A percentile compares a stretch with the other conserved stretches of the same genome.
These are phyloP conservation scores for Phytophthora gonapodyides DNA, from an alignment of 352 stramenopile genomes.

Conservation along the genomic window DNA sequence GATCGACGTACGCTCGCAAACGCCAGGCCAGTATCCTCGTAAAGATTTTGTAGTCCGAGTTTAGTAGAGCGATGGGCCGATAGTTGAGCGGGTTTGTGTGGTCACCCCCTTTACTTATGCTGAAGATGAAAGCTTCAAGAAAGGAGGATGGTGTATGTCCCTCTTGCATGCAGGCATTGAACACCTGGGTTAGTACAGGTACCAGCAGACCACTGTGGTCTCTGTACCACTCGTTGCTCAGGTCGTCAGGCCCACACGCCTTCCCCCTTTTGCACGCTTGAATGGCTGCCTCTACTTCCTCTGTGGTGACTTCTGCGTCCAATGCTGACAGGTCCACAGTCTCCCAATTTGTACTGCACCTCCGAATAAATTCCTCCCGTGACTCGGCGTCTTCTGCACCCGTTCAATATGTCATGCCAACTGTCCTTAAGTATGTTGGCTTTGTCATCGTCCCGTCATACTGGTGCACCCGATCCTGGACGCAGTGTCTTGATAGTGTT, in stretches of 20 bases:
- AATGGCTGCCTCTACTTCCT: constrained; percentile 1
- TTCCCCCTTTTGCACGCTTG: not conserved
- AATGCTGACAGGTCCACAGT: too few species aligned
- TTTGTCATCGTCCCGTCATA: not conserved
- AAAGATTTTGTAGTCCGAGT: constrained; percentile 16
- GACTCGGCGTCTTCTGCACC: not conserved
- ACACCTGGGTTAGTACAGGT: not conserved
- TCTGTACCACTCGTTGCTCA: not conserved
- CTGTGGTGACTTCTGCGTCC: not conserved
- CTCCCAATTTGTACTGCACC: too few species aligned
- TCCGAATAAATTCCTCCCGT: not conserved
- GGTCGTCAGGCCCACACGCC: not conserved
- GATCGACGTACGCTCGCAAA: too few species aligned
- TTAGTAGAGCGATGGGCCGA: constrained; percentile 10
- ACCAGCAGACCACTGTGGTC: not conserved
- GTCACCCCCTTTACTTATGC: not conserved
- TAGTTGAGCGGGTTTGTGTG: not conserved
- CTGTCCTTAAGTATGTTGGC: constrained; percentile 4
- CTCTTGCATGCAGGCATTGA: not conserved
- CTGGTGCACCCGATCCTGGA: not conserved
- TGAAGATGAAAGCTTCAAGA: not conserved
- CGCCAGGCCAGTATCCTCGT: constrained; percentile 1
- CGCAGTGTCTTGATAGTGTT: constrained; percentile 7
- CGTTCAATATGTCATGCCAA: constrained; percentile 3
- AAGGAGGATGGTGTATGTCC: not conserved